These are phyloP conservation scores for Blastomyces emzantsi DNA, from an alignment of 2,329 filamentous ascomycete species.

Conservation along the genomic window DNA sequence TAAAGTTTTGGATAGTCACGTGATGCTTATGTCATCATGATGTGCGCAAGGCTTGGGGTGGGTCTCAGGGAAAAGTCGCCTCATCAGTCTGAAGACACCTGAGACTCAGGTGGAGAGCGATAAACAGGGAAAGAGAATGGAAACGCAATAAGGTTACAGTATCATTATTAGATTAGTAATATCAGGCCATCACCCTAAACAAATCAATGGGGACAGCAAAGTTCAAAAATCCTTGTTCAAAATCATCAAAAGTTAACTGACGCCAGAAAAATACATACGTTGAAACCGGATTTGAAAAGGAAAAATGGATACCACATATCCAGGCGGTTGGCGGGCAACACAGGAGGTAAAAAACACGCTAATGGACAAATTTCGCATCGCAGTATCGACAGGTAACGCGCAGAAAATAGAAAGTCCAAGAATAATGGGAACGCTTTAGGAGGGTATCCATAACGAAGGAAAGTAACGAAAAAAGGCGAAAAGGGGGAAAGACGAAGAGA, in stretches of 20 bases:
- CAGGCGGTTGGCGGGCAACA: neutral
- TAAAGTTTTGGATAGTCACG: neutral
- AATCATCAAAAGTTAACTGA: neutral
- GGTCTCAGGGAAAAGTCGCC: neutral
- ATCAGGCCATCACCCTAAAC: neutral
- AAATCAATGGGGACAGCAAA: neutral
- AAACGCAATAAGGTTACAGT: neutral
- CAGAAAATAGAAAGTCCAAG: conserved; percentile 1
- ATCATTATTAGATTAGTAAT: conserved; percentile 3
- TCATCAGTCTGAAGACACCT: neutral
- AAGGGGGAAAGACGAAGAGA: neutral
- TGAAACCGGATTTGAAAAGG: neutral
- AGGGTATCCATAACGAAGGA: conserved; percentile 6
- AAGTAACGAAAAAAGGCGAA: neutral
- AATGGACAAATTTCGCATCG: neutral
- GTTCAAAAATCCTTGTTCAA: neutral
- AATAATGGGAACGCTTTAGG: conserved; percentile 2
- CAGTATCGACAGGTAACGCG: neutral
- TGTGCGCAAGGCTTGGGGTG: neutral
- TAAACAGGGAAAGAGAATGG: neutral
- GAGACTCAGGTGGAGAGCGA: too few relatives aligned
- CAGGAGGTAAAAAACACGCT: neutral
- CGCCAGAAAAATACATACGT: neutral
- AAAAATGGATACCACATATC: neutral
- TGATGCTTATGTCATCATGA: neutral